A percentile compares a stretch with the other conserved stretches of the same genome.
These are phyloP conservation scores for Bryoerythrophyllum caledonicum DNA, from an alignment of 225 moss, liverwort and hornwort genomes.

Conservation along the genomic window DNA sequence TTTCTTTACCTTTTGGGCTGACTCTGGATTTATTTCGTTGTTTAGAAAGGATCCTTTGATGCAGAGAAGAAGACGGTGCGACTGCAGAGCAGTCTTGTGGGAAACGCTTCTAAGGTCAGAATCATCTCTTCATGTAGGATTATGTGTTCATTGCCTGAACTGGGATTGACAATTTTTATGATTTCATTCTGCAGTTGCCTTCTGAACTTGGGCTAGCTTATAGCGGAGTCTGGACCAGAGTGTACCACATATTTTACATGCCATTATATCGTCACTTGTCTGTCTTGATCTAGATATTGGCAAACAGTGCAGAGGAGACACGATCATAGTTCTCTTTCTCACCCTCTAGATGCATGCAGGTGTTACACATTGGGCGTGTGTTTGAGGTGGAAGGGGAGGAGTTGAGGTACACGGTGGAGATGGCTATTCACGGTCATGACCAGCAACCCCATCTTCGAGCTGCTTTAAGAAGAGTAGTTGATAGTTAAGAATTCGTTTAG, in stretches of 20 bases:
- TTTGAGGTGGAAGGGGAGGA: conserved; percentile 71
- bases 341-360: conserved; percentile 45
- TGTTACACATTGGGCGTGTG: conserved; percentile 59
- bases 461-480: conserved; percentile 51
- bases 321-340: conserved; percentile 23
- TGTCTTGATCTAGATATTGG: conserved; percentile 6
- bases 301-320: neutral
- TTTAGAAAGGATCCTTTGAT: conserved; percentile 88
- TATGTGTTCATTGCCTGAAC: neutral
- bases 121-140: neutral
- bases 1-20: neutral
- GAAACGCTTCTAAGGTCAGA: conserved; percentile 93
- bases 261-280: neutral
- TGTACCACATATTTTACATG: neutral
- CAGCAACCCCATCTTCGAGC: conserved; percentile 87
- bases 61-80: conserved; percentile 61
- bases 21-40: neutral
- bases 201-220: neutral
- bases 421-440: conserved; percentile 77
- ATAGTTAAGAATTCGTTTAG: conserved; percentile 13
- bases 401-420: conserved; percentile 75
- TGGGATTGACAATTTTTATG: neutral
- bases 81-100: conserved; percentile 73
- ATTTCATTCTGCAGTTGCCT: neutral
- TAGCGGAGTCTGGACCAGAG: neutral